Percentiles rank a stretch among this genome's conserved stretches.
These are phyloP conservation scores for Bocquillonia castaneifolia DNA, from an alignment of 441 rosid species.

Conservation along the genomic window DNA sequence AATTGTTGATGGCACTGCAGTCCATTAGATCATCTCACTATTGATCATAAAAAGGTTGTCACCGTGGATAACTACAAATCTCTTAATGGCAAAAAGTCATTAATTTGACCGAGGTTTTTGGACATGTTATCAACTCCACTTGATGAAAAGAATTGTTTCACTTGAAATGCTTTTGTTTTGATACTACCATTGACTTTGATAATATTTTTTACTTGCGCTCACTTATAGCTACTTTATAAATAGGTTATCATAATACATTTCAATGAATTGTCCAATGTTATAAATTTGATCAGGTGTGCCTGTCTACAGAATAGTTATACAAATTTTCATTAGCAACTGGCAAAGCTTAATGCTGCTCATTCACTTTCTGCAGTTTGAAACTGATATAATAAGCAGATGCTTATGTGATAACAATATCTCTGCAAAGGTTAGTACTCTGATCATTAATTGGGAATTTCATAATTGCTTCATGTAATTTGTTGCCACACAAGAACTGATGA, in stretches of 20 bases:
- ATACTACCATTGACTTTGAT: not conserved
- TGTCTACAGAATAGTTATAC: not conserved
- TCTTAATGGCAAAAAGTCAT: not conserved
- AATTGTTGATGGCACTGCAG: not conserved
- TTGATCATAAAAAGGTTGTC: not conserved
- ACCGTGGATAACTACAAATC: not conserved
- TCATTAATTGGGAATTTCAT: slow-evolving; percentile 10
- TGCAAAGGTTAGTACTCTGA: slow-evolving; percentile 58
- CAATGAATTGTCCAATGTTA: not conserved
- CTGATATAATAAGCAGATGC: slow-evolving; percentile 73
- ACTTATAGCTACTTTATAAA: not conserved
- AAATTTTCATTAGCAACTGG: slow-evolving; percentile 15
- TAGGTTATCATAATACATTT: not conserved
- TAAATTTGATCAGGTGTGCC: not conserved
- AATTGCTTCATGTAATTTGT: slow-evolving; percentile 9
- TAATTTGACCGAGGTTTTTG: not conserved
- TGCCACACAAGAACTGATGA: slow-evolving; percentile 24
- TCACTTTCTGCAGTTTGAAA: slow-evolving; percentile 63
- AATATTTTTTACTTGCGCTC: not conserved
- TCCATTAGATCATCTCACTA: not conserved
- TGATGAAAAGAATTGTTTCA: not conserved
- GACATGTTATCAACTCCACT: not conserved
- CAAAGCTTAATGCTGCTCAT: slow-evolving; percentile 21
- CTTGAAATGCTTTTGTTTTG: not conserved
- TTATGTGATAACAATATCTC: slow-evolving; percentile 67